A percentile compares a stretch with the other conserved stretches of the same genome.
Conservation (phyloP, 2,329 filamentous ascomycete genomes). For the Nothopassalora personata region DNA sequence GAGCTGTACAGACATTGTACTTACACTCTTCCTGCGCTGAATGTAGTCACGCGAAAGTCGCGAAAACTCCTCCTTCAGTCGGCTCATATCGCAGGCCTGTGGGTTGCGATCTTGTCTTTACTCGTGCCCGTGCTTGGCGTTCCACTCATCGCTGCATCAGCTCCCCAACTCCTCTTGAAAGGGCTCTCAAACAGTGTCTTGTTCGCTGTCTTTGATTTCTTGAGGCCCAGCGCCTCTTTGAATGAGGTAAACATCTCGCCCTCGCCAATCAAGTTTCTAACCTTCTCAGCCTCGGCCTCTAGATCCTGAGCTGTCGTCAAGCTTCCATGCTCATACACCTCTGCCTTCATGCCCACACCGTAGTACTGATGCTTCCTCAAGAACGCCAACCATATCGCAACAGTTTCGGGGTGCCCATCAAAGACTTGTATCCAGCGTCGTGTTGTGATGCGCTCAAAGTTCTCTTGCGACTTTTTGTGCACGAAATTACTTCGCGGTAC, state of each 20-base stretch:
- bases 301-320: slow-evolving; percentile 31
- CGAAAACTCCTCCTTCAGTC: not conserved
- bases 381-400: slow-evolving; percentile 89
- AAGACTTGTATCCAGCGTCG: slow-evolving; percentile 85
- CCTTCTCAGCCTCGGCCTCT: slow-evolving; percentile 32
- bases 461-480: slow-evolving; percentile 96
- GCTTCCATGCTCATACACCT: slow-evolving; percentile 82
- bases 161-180: slow-evolving; percentile 20
- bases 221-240: slow-evolving; percentile 13
- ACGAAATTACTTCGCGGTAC: slow-evolving; percentile 85
- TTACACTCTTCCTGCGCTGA: not conserved
- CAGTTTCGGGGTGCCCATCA: slow-evolving; percentile 81
- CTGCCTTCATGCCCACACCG: slow-evolving; percentile 98
- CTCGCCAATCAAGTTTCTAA: slow-evolving; percentile 25
- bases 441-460: slow-evolving; percentile 88
- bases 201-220: slow-evolving; percentile 11
- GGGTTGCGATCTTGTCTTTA: not conserved
- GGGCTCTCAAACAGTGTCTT: slow-evolving; percentile 15
- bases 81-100: too few relatives aligned
- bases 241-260: not conserved
- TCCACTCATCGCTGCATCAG: not conserved
- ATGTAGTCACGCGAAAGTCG: not conserved
- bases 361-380: slow-evolving; percentile 87
- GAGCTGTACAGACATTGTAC: not conserved
- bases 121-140: not conserved